Evolutionary conservation across 176 grass and related monocot genomes (phyloP).

Genomic region (Carex cristatella): DNA sequence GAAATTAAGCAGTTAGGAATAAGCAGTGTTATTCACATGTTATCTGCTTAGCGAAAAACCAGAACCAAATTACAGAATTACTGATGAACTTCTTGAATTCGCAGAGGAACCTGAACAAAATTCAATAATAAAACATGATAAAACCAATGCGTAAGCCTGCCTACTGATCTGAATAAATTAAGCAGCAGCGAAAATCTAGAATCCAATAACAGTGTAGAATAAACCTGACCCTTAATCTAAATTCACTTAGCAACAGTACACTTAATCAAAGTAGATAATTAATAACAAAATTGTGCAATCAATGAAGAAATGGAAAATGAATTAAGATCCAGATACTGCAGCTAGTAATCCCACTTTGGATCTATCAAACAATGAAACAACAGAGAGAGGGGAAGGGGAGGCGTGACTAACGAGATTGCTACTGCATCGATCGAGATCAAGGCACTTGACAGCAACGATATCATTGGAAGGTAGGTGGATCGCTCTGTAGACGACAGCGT

Average conservation of each 20-base stretch:
- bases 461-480: constrained; percentile 58
- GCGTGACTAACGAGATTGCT: constrained; percentile 72
- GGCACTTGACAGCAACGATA: constrained; percentile 84
- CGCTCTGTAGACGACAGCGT: constrained; percentile 85
- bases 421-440: constrained; percentile 99
- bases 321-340: constrained; percentile 3
- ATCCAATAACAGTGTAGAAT: background rate
- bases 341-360: constrained; percentile 25
- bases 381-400: background rate
- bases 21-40: background rate
- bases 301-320: background rate
- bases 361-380: constrained; percentile 26
- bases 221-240: background rate
- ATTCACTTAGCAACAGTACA: background rate
- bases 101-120: background rate
- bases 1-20: background rate
- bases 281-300: background rate
- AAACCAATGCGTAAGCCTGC: background rate
- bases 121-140: background rate
- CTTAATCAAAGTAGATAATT: no score
- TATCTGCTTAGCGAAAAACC: background rate
- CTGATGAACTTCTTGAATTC: background rate
- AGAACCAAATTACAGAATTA: background rate
- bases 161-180: background rate
- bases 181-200: background rate